phyloP scores from a whole-genome alignment of 768 basidiomycete genomes.

The Pulveroboletus frians region DNA sequence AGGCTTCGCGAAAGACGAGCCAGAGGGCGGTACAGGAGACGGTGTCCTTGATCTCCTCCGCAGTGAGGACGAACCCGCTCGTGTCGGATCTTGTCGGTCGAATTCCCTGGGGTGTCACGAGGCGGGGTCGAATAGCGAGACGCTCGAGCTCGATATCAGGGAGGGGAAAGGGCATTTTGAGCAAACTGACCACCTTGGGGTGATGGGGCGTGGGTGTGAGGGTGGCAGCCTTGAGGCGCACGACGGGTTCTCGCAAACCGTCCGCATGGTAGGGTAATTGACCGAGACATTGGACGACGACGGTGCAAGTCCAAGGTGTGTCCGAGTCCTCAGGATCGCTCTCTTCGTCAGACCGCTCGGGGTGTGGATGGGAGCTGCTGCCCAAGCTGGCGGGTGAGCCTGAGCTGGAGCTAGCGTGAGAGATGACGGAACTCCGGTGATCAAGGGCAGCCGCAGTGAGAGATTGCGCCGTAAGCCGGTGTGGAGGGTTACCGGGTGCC shows the following conservation, averaged over 20 bases:
- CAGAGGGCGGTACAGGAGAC: slow-evolving; percentile 85
- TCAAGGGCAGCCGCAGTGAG: slow-evolving; percentile 9
- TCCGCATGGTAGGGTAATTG: slow-evolving; percentile 8
- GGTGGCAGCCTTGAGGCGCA: slow-evolving; percentile 69
- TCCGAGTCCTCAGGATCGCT: slow-evolving; percentile 96
- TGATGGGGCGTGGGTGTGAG: slow-evolving; percentile 92
- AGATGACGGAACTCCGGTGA: slow-evolving; percentile 38
- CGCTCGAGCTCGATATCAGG: slow-evolving; percentile 74
- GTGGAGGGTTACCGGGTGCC: slow-evolving; percentile 3
- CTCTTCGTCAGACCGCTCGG: slow-evolving; percentile 61
- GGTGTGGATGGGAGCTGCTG: slow-evolving; percentile 17
- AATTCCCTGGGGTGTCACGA: slow-evolving; percentile 29
- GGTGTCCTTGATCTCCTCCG: slow-evolving; percentile 92
- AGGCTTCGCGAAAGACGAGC: slow-evolving; percentile 89
- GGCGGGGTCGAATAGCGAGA: slow-evolving; percentile 48
- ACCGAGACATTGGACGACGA: slow-evolving; percentile 52
- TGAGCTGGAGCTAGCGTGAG: slow-evolving; percentile 37
- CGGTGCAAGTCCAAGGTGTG: slow-evolving; percentile 91
- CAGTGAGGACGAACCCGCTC: slow-evolving; percentile 56
- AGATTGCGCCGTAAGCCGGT: slow-evolving; percentile 6
- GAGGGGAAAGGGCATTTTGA: slow-evolving; percentile 87
- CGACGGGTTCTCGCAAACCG: slow-evolving; percentile 6
- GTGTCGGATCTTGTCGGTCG: slow-evolving; percentile 18
- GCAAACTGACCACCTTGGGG: slow-evolving; percentile 87
- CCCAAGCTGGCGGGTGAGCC: slow-evolving; percentile 24